phyloP scores from a whole-genome alignment of 768 basidiomycete species.

The Boletus coccyginus region DNA sequence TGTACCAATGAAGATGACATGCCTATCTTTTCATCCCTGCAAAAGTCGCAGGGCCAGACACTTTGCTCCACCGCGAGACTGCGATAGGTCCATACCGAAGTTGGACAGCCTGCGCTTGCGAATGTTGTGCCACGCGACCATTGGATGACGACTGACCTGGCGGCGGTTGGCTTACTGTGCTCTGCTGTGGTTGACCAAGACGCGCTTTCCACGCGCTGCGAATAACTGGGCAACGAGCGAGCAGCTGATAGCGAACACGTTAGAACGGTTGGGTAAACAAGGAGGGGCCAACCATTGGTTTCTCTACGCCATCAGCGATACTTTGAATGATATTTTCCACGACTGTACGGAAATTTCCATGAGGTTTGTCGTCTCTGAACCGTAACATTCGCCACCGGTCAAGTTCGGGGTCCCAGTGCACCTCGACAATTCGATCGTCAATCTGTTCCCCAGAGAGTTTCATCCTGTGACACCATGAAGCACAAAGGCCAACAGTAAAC shows the following conservation, averaged over 20 bases:
- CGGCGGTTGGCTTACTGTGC: conserved; percentile 20
- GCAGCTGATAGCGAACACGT: conserved; percentile 47
- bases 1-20: neutral
- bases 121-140: conserved; percentile 21
- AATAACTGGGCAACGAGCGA: conserved; percentile 60
- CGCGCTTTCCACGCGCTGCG: conserved; percentile 76
- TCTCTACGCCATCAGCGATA: conserved; percentile 93
- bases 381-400: conserved; percentile 87
- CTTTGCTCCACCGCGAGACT: conserved; percentile 68
- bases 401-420: conserved; percentile 75
- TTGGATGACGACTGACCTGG: conserved; percentile 19
- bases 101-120: conserved; percentile 14
- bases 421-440: conserved; percentile 94
- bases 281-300: conserved; percentile 61
- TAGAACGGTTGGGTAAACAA: conserved; percentile 5
- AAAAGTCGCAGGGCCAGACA: conserved; percentile 58
- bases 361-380: conserved; percentile 89
- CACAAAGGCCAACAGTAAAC: neutral
- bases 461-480: conserved; percentile 50
- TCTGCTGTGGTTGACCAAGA: conserved; percentile 37
- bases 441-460: conserved; percentile 82
- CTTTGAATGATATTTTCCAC: conserved; percentile 88
- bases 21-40: conserved; percentile 66
- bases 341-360: conserved; percentile 84
- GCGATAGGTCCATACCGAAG: conserved; percentile 63